Evolutionary conservation across 2,329 filamentous ascomycete species (phyloP).

Genomic region (Cercospora sp.): DNA sequence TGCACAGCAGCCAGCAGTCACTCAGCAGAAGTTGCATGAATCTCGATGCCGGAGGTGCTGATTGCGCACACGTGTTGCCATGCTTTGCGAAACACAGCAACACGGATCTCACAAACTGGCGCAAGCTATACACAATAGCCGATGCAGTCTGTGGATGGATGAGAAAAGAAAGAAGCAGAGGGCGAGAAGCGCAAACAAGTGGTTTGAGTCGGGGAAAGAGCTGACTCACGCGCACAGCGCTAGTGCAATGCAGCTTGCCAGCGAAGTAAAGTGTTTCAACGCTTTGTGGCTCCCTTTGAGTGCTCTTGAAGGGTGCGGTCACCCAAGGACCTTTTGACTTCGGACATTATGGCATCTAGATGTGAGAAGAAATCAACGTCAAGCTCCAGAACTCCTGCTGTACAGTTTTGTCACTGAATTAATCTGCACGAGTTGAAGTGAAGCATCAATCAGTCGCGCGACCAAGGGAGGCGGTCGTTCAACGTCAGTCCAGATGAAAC

Average conservation of each 20-base stretch:
- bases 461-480: neutral
- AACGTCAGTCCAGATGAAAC: neutral
- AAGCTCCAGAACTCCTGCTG: too few relatives aligned
- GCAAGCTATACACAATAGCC: neutral
- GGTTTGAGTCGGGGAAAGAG: neutral
- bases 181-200: neutral
- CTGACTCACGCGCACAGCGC: neutral
- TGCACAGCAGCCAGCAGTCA: too few relatives aligned
- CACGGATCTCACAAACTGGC: neutral
- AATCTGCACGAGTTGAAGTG: neutral
- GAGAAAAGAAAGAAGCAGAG: neutral
- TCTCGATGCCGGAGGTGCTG: neutral
- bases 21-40: neutral
- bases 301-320: neutral
- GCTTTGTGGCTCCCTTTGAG: neutral
- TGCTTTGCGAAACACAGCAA: neutral
- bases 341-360: too few relatives aligned
- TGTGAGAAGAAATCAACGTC: too few relatives aligned
- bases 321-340: neutral
- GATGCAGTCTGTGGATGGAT: neutral
- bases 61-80: neutral
- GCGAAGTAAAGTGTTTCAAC: neutral
- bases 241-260: neutral
- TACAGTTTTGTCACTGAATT: too few relatives aligned
- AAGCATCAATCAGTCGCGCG: neutral